Evolutionary conservation across 345 rosid species (phyloP).

Genomic region (Kandelia obovata): DNA sequence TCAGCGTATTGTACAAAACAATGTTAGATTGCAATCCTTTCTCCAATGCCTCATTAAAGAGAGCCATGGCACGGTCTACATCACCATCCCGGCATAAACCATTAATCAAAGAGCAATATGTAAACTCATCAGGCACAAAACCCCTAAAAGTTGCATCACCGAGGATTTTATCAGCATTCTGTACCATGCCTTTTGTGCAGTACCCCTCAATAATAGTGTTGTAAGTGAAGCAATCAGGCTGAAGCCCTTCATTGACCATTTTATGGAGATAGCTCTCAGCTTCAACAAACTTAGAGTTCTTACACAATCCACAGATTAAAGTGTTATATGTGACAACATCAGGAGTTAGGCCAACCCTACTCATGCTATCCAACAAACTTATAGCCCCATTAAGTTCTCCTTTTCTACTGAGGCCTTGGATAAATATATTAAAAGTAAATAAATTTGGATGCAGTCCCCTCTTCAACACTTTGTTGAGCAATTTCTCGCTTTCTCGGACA

Average conservation of each 20-base stretch:
- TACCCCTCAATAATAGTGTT: constrained; percentile 69
- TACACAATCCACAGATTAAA: constrained; percentile 71
- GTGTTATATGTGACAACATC: constrained; percentile 83
- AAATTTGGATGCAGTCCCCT: constrained; percentile 70
- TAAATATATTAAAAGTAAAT: constrained; percentile 75
- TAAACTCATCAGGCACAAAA: constrained; percentile 75
- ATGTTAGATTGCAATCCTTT: constrained; percentile 62
- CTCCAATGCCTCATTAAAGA: constrained; percentile 51
- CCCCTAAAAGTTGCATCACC: constrained; percentile 66
- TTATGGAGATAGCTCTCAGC: constrained; percentile 70
- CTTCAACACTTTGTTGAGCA: constrained; percentile 65
- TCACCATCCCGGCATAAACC: constrained; percentile 73
- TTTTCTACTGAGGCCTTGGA: constrained; percentile 73
- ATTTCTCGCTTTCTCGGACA: constrained; percentile 66
- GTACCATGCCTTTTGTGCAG: constrained; percentile 63
- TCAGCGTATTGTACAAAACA: constrained; percentile 60
- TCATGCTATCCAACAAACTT: constrained; percentile 52
- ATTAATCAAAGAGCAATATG: constrained; percentile 63
- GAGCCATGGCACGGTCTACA: constrained; percentile 59
- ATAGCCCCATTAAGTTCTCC: constrained; percentile 58
- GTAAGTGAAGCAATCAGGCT: constrained; percentile 74
- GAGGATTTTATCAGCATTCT: constrained; percentile 65
- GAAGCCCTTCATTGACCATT: constrained; percentile 78
- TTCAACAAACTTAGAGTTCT: constrained; percentile 53
- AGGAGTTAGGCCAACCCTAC: constrained; percentile 54